A percentile compares a stretch with the other conserved stretches of the same genome.
phyloP scores from a whole-genome alignment of 1,284 basidiomycete genomes.

The Cutaneotrichosporon sp. region DNA sequence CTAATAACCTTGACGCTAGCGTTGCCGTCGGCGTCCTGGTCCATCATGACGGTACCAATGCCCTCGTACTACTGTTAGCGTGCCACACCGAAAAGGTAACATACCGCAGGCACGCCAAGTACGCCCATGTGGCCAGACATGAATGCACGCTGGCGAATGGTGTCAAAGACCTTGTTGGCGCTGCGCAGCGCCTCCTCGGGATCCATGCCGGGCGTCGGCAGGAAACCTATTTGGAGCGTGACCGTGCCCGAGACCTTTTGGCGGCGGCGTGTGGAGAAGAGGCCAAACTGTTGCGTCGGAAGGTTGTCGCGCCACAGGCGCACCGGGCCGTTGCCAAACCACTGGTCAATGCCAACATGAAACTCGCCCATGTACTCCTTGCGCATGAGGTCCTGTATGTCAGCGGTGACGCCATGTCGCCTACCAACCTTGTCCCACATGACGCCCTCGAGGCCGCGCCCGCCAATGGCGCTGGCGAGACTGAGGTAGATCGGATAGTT shows the following conservation, averaged over 20 bases:
- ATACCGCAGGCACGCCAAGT: conserved; percentile 64
- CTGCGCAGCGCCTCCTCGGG: conserved; percentile 26
- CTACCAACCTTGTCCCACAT: conserved; percentile 82
- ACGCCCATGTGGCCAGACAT: conserved; percentile 52
- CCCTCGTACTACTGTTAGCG: conserved; percentile 64
- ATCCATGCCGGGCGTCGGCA: conserved; percentile 48
- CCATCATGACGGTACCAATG: conserved; percentile 65
- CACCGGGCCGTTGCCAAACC: conserved; percentile 59
- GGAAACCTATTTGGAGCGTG: conserved; percentile 71
- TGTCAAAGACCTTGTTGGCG: conserved; percentile 54
- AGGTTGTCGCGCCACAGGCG: conserved; percentile 37
- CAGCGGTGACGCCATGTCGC: not conserved
- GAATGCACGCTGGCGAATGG: conserved; percentile 61
- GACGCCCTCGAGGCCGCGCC: conserved; percentile 66
- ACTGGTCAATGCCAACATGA: conserved; percentile 67
- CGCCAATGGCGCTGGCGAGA: conserved; percentile 65
- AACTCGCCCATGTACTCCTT: conserved; percentile 94
- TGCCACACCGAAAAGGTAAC: conserved; percentile 37
- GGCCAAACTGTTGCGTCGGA: conserved; percentile 14
- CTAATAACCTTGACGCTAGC: conserved; percentile 7
- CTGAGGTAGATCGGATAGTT: conserved; percentile 76
- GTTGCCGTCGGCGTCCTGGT: not conserved
- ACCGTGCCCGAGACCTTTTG: conserved; percentile 57
- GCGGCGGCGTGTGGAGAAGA: conserved; percentile 55
- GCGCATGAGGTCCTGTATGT: conserved; percentile 54